Evolutionary conservation across 208 protist species (phyloP).

Genomic region (Endotrypanum monterogeii): DNA sequence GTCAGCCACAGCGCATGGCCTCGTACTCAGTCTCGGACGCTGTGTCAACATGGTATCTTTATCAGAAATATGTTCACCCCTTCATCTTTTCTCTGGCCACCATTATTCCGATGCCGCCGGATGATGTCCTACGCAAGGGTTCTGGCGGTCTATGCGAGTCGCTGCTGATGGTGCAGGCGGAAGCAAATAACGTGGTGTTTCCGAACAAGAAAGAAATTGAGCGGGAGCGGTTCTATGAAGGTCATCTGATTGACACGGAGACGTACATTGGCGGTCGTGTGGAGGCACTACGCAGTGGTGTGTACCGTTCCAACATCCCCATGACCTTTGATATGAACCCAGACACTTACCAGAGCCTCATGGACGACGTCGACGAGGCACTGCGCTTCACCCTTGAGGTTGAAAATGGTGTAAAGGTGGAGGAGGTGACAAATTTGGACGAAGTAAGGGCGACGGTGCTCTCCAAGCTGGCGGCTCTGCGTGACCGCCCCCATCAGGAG

Average conservation of each 20-base stretch:
- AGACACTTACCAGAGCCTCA: constrained; percentile 93
- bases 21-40: constrained; percentile 99
- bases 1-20: constrained; percentile 96
- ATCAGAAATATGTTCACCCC: constrained; percentile 99
- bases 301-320: constrained; percentile 98
- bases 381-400: constrained; percentile 93
- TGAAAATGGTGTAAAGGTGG: constrained; percentile 83
- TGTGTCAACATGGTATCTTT: constrained; percentile 99
- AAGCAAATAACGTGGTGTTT: constrained; percentile 97
- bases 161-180: constrained; percentile 98
- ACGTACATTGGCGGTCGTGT: constrained; percentile 99
- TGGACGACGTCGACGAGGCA: constrained; percentile 93
- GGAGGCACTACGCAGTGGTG: constrained; percentile 94
- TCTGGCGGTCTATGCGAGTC: constrained; percentile 99
- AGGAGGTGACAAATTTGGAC: constrained; percentile 95
- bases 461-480: constrained; percentile 77
- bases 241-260: constrained; percentile 98
- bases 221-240: constrained; percentile 95
- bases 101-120: constrained; percentile 99
- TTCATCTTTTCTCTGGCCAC: constrained; percentile 99
- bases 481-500: constrained; percentile 84
- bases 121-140: constrained; percentile 98
- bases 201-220: constrained; percentile 98
- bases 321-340: constrained; percentile 94
- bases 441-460: constrained; percentile 79